These are phyloP conservation scores for Colletotrichum siamense DNA, from an alignment of 2,329 filamentous ascomycete species.

Conservation along the genomic window DNA sequence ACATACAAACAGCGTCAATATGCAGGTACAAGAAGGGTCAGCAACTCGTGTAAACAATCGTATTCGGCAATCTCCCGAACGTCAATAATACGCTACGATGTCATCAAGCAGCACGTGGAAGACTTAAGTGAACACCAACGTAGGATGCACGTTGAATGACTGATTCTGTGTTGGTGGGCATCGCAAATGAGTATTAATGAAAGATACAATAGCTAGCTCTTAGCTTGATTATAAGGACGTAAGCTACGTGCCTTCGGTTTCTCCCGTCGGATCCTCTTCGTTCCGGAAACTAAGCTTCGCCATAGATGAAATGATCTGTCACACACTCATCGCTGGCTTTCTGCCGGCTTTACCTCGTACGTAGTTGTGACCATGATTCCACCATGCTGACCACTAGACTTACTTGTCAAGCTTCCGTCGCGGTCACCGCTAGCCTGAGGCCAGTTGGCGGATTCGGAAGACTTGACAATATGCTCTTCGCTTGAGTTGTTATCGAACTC, in stretches of 20 bases:
- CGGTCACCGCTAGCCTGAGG: neutral
- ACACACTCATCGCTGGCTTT: neutral
- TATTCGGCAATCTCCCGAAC: neutral
- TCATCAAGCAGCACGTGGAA: neutral
- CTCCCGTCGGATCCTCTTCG: neutral
- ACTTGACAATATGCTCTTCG: conserved; percentile 34
- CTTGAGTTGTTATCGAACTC: conserved; percentile 34
- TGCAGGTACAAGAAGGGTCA: neutral
- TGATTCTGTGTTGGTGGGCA: neutral
- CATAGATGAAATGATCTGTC: neutral
- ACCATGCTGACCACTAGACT: neutral
- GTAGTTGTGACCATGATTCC: conserved; percentile 10
- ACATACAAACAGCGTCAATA: neutral
- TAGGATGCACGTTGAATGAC: neutral
- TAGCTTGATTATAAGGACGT: neutral
- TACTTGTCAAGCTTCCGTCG: neutral
- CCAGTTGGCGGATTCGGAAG: conserved; percentile 10
- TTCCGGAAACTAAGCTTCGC: neutral
- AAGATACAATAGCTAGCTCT: neutral
- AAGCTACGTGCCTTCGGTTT: neutral
- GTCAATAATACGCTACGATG: neutral
- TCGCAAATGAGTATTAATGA: neutral
- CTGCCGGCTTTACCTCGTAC: conserved; percentile 1
- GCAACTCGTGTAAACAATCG: neutral
- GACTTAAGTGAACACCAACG: neutral